Conservation (phyloP, 441 rosid species). For the Gossypium armourianum region DNA sequence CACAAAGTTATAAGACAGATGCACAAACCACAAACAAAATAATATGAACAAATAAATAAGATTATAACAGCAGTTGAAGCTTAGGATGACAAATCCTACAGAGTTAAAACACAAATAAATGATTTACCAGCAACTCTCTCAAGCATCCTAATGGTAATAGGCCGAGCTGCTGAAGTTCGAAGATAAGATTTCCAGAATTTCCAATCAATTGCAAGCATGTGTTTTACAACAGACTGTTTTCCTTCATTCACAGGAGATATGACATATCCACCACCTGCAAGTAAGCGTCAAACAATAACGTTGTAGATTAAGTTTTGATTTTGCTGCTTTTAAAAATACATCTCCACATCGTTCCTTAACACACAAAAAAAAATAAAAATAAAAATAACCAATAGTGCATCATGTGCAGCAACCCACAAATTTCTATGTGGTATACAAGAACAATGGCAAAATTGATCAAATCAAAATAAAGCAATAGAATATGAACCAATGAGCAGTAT, state of each 20-base stretch:
- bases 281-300: neutral
- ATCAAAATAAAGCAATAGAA: constrained; percentile 3
- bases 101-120: neutral
- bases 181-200: constrained; percentile 77
- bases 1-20: constrained; percentile 5
- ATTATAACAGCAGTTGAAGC: constrained; percentile 16
- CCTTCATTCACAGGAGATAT: constrained; percentile 64
- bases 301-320: neutral
- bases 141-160: constrained; percentile 75
- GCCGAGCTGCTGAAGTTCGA: constrained; percentile 56
- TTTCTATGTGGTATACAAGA: neutral
- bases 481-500: neutral
- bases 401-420: constrained; percentile 1
- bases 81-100: neutral
- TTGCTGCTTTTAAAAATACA: neutral
- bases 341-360: neutral
- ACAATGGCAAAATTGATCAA: neutral
- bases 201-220: constrained; percentile 98
- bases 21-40: neutral
- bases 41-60: constrained; percentile 15
- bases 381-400: neutral
- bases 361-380: neutral
- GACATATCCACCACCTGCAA: constrained; percentile 90
- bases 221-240: constrained; percentile 69
- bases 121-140: constrained; percentile 77